These are phyloP conservation scores for Saccharomycopsis javanensis DNA, from an alignment of 805 yeast species.

Conservation along the genomic window DNA sequence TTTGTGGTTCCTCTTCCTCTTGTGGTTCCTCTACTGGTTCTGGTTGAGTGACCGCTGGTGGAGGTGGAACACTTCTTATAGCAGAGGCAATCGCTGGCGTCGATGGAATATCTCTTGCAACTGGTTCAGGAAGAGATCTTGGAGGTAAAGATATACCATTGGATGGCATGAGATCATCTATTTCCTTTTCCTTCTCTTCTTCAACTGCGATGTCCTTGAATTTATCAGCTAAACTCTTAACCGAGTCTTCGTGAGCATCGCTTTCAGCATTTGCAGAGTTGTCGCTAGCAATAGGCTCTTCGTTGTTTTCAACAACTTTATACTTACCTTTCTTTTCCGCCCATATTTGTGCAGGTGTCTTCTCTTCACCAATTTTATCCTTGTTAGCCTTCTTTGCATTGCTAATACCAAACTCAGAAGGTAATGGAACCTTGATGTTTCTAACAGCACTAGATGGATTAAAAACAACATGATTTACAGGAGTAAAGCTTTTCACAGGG, in stretches of 20 bases:
- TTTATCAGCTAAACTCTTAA: slow-evolving; percentile 19
- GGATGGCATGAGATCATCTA: slow-evolving; percentile 22
- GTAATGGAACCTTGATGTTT: slow-evolving; percentile 11
- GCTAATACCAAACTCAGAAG: not conserved
- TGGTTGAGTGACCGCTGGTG: slow-evolving; percentile 22
- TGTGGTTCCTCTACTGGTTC: slow-evolving; percentile 22
- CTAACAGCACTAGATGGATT: not conserved
- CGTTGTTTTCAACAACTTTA: slow-evolving; percentile 27
- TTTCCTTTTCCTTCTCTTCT: slow-evolving; percentile 22
- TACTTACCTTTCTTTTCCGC: slow-evolving; percentile 78
- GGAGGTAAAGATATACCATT: slow-evolving; percentile 15
- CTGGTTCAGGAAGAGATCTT: slow-evolving; percentile 7
- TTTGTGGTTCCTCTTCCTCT: slow-evolving; percentile 23
- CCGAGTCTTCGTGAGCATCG: slow-evolving; percentile 6
- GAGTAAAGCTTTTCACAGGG: slow-evolving; percentile 5
- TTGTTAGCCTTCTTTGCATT: slow-evolving; percentile 41
- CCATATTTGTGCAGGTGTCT: slow-evolving; percentile 93
- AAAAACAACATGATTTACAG: slow-evolving; percentile 5
- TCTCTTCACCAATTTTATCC: slow-evolving; percentile 48
- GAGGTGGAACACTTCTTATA: slow-evolving; percentile 25
- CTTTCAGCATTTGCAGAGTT: slow-evolving; percentile 17
- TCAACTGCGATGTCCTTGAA: slow-evolving; percentile 24
- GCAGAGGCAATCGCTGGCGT: slow-evolving; percentile 23
- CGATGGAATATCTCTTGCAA: slow-evolving; percentile 23
- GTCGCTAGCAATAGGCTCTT: slow-evolving; percentile 24